phyloP scores from a whole-genome alignment of 2,329 filamentous ascomycete genomes.

The Fusarium falciforme region DNA sequence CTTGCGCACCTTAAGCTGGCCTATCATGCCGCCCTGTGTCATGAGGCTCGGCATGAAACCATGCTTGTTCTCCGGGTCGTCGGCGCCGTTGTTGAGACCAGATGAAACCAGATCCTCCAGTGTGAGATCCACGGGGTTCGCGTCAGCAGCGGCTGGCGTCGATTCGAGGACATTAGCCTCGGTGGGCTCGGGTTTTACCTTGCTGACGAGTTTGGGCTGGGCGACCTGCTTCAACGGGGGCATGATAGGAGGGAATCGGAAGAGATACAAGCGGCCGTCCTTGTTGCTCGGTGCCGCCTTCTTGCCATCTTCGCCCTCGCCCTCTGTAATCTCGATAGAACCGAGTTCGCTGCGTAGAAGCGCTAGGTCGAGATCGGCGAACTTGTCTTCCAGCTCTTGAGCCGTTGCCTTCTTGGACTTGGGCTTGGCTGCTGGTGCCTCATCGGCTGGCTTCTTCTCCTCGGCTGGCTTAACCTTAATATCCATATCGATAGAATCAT shows the following conservation, averaged over 20 bases:
- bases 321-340: constrained; percentile 48
- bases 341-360: constrained; percentile 59
- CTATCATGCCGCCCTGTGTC: constrained; percentile 67
- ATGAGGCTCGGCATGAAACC: constrained; percentile 55
- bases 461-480: constrained; percentile 38
- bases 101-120: constrained; percentile 43
- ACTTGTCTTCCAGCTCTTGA: constrained; percentile 53
- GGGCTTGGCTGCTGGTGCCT: constrained; percentile 34
- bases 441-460: constrained; percentile 39
- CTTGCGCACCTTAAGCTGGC: constrained; percentile 69
- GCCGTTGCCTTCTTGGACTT: constrained; percentile 45
- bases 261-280: constrained; percentile 71
- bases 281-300: constrained; percentile 50
- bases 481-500: constrained; percentile 57
- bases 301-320: constrained; percentile 42
- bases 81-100: constrained; percentile 30
- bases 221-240: constrained; percentile 60
- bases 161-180: constrained; percentile 53
- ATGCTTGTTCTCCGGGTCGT: constrained; percentile 49
- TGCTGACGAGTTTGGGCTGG: constrained; percentile 39
- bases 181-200: constrained; percentile 57
- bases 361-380: constrained; percentile 54
- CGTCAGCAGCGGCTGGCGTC: constrained; percentile 37
- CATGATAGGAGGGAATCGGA: constrained; percentile 72
- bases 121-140: constrained; percentile 57